Evolutionary conservation across 2,329 filamentous ascomycete genomes (phyloP), one percentile per base, ranked within the genome.

Genomic region (Aspergillus candidus): DNA sequence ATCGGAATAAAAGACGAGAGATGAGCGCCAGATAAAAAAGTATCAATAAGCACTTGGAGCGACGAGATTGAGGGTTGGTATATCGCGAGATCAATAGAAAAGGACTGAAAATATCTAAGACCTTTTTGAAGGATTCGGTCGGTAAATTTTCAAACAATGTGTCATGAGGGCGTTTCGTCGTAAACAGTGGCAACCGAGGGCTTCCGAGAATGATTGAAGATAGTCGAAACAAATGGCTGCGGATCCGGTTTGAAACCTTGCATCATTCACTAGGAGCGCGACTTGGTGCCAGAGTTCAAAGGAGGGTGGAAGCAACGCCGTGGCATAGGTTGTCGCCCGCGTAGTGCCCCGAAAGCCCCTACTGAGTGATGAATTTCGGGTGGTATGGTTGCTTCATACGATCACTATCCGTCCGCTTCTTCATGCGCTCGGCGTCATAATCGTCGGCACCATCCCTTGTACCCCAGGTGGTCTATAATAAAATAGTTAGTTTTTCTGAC

Each of bases 381-480:
- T 63, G 61, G 41, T 64, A 64, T 18, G 57, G 56, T 46, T 53
- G 57, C 47, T 66, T 66, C 43, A 53, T 52, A 38, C 58, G 61
- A 53, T 66, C 62, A 43, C 54, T 56, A 50, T 62, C 61, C 40
- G 63, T 64, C 41, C 60, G 62, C 50, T 63, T 66, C 51, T 66
- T 78, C 72, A 87, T 81, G 60, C 85, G 82, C 55, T 81, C 76
- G 51, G 77, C 78, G 67, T 94, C 85, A 67, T 94, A 86, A 55
- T 84, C 78, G 68, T 96, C 90, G 61, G 88, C 90, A 58, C 93
- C 90, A 58, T 88, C 87, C 68, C 90, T 84, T 70, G 88, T 95
- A 61, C 90, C 90, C 90, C 90, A 96, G 41, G 89, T 91, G 35
- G 90, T 96, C 90, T 96, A 62, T 46, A 40, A 39, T 30, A 38